Percentiles rank a stretch among this genome's conserved stretches.
Evolutionary conservation across 495 filamentous ascomycete species (phyloP).

Genomic region (Clohesyomyces aquaticus): DNA sequence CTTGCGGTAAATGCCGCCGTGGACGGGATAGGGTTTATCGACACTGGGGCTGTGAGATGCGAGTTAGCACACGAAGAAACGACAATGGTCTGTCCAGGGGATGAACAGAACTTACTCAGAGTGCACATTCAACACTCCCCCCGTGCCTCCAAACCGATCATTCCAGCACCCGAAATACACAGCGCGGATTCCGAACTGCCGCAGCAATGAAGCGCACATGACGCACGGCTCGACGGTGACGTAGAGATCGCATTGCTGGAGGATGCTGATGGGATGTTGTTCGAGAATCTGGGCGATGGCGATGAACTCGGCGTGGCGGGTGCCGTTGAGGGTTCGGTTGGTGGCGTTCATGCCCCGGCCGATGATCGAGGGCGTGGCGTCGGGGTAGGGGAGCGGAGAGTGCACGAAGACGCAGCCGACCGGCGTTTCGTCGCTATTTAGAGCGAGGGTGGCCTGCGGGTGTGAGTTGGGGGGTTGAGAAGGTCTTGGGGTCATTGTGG

Average conservation of each 20-base stretch:
- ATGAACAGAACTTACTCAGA: slow-evolving; percentile 59
- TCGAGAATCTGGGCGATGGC: slow-evolving; percentile 69
- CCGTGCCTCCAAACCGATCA: slow-evolving; percentile 94
- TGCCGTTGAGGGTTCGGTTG: slow-evolving; percentile 83
- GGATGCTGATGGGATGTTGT: slow-evolving; percentile 59
- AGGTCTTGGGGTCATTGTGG: no score
- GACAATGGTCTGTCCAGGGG: no score
- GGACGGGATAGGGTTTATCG: slow-evolving; percentile 73
- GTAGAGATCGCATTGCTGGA: slow-evolving; percentile 79
- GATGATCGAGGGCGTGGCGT: slow-evolving; percentile 70
- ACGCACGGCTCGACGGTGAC: slow-evolving; percentile 97
- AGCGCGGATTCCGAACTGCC: slow-evolving; percentile 76
- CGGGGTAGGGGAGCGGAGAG: no score
- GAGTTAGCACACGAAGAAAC: no score
- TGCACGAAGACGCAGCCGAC: slow-evolving; percentile 94
- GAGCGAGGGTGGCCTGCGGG: slow-evolving; percentile 72
- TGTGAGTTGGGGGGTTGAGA: background rate
- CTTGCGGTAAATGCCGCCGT: slow-evolving; percentile 80
- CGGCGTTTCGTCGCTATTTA: slow-evolving; percentile 84
- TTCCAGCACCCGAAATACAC: slow-evolving; percentile 96
- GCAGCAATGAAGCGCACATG: slow-evolving; percentile 94
- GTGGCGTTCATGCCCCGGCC: slow-evolving; percentile 94
- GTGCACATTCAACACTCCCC: slow-evolving; percentile 86
- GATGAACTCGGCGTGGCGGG: slow-evolving; percentile 91
- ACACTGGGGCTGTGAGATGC: slow-evolving; percentile 56